A percentile compares a stretch with the other conserved stretches of the same genome.
Evolutionary conservation across 345 rosid species (phyloP).

Genomic region (Raphanus raphanistrum): DNA sequence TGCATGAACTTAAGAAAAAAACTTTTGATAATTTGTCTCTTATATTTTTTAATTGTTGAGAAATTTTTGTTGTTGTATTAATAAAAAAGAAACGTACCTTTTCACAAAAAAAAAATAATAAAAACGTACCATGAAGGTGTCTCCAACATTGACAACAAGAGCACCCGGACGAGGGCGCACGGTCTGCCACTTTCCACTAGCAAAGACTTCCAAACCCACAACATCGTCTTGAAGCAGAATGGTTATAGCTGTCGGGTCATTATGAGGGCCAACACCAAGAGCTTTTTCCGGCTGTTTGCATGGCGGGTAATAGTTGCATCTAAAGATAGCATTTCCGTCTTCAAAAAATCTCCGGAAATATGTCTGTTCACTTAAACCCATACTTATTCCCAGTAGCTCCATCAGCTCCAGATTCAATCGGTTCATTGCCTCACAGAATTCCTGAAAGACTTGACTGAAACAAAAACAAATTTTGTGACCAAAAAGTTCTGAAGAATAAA

Average conservation of each 20-base stretch:
- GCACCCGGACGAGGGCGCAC: conserved; percentile 48
- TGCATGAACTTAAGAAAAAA: neutral
- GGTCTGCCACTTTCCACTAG: conserved; percentile 40
- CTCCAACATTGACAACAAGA: conserved; percentile 60
- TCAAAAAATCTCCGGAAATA: conserved; percentile 42
- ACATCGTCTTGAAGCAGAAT: conserved; percentile 58
- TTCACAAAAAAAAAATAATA: neutral
- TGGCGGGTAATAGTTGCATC: conserved; percentile 56
- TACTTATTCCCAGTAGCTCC: conserved; percentile 34
- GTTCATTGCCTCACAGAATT: conserved; percentile 35
- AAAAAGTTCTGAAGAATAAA: neutral
- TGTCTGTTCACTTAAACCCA: conserved; percentile 42
- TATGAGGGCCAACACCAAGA: conserved; percentile 57
- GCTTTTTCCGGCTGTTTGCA: conserved; percentile 46
- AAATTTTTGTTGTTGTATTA: neutral
- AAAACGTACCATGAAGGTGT: conserved; percentile 52
- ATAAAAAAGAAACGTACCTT: conserved; percentile 37
- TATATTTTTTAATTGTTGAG: neutral
- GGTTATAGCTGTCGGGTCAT: conserved; percentile 41
- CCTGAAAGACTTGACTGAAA: conserved; percentile 32
- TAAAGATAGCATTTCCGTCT: conserved; percentile 44
- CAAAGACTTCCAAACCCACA: conserved; percentile 52
- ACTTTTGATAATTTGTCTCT: neutral
- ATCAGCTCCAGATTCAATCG: conserved; percentile 15
- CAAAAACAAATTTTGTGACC: neutral